A percentile compares a stretch with the other conserved stretches of the same genome.
Evolutionary conservation across 1,139 yeast species (phyloP).

Genomic region (Geotrichum citri-aurantii): DNA sequence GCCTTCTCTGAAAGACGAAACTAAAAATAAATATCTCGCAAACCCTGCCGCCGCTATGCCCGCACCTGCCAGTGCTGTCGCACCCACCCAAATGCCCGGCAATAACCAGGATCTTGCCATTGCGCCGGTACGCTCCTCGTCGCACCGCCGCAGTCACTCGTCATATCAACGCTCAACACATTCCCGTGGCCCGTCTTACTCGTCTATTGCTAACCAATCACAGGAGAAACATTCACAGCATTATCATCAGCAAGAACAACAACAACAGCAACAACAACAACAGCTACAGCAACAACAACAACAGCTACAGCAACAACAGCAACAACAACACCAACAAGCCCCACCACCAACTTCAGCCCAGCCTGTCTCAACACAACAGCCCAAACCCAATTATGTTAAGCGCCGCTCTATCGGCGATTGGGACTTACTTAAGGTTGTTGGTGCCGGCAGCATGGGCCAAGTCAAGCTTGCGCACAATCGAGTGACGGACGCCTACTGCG

Average conservation of each 20-base stretch:
- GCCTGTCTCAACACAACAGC: not conserved
- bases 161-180: conserved; percentile 9
- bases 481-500: conserved; percentile 76
- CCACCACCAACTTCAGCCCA: not conserved
- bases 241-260: not conserved
- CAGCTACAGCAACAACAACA: not conserved
- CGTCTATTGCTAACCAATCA: not conserved
- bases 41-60: not conserved
- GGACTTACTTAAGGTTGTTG: conserved; percentile 92
- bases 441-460: conserved; percentile 99
- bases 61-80: not conserved
- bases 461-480: conserved; percentile 90
- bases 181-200: conserved; percentile 10
- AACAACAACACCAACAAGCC: not conserved
- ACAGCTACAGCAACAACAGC: not conserved
- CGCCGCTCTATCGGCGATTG: conserved; percentile 92
- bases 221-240: not conserved
- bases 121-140: not conserved
- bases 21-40: not conserved
- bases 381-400: conserved; percentile 32
- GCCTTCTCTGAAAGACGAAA: not conserved
- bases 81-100: not conserved
- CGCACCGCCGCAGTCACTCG: conserved; percentile 7
- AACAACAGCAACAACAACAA: not conserved
- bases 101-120: not conserved